Conservation (phyloP, 2,329 filamentous ascomycete species). For the Bisporella sp. region DNA sequence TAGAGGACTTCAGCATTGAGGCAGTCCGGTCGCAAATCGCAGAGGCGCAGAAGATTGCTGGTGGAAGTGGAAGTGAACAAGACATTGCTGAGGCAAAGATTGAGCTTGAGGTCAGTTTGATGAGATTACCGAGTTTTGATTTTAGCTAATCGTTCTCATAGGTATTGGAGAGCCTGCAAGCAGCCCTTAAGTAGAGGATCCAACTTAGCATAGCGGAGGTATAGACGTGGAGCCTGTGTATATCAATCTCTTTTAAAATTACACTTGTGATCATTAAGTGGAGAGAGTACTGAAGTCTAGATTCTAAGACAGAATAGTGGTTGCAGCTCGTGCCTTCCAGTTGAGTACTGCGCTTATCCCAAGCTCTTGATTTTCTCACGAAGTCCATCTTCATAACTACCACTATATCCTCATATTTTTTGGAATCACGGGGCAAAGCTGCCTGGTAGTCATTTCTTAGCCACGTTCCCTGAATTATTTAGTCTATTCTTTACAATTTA, state of each 20-base stretch:
- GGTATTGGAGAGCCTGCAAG: slow-evolving; percentile 80
- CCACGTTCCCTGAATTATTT: too few relatives aligned
- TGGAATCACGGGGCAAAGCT: too few relatives aligned
- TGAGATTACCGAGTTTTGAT: neutral
- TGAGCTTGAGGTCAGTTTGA: slow-evolving; percentile 77
- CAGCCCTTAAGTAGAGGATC: slow-evolving; percentile 63
- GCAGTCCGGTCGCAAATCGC: slow-evolving; percentile 83
- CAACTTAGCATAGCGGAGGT: slow-evolving; percentile 11
- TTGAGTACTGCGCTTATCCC: too few relatives aligned
- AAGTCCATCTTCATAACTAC: too few relatives aligned
- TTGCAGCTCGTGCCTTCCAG: too few relatives aligned
- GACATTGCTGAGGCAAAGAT: slow-evolving; percentile 99
- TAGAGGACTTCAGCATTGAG: slow-evolving; percentile 95
- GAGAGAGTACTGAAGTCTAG: too few relatives aligned
- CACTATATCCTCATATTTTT: too few relatives aligned
- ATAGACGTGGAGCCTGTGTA: slow-evolving; percentile 26
- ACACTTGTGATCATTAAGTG: slow-evolving; percentile 12
- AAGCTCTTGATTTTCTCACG: too few relatives aligned
- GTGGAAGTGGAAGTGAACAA: slow-evolving; percentile 86
- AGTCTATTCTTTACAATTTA: too few relatives aligned
- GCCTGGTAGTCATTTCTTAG: too few relatives aligned
- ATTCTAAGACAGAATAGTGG: too few relatives aligned
- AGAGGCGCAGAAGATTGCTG: slow-evolving; percentile 92
- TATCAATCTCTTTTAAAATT: slow-evolving; percentile 26
- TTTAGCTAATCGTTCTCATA: slow-evolving; percentile 28